phyloP scores from a whole-genome alignment of 2,329 filamentous ascomycete species.

The Aspergillus sp. region DNA sequence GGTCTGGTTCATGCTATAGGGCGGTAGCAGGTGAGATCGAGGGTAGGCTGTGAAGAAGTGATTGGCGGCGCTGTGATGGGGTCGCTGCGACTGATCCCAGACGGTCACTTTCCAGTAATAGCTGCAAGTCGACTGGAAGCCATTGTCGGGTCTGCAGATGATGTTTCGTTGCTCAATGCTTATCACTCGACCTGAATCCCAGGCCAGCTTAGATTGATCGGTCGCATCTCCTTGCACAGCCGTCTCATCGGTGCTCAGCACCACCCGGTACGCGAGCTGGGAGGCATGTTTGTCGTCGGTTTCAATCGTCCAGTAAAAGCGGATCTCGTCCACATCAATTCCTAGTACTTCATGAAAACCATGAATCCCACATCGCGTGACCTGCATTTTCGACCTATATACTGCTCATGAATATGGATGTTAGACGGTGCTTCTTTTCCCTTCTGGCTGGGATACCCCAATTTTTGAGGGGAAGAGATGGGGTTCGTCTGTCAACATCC shows the following conservation, averaged over 20 bases:
- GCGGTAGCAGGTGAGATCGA: slow-evolving; percentile 24
- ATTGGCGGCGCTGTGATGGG: slow-evolving; percentile 19
- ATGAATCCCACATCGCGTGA: slow-evolving; percentile 27
- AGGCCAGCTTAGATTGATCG: slow-evolving; percentile 1
- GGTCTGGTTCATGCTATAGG: slow-evolving; percentile 31
- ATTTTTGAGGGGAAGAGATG: too few relatives aligned
- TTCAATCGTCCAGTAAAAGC: slow-evolving; percentile 26
- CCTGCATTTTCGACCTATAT: slow-evolving; percentile 7
- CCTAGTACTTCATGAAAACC: slow-evolving; percentile 28
- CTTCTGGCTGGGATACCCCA: too few relatives aligned
- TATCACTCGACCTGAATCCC: slow-evolving; percentile 25
- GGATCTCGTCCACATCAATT: slow-evolving; percentile 24
- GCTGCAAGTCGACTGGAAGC: slow-evolving; percentile 24
- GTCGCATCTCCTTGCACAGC: neutral
- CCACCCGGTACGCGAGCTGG: slow-evolving; percentile 23
- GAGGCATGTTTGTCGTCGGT: slow-evolving; percentile 2
- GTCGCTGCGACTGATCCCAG: slow-evolving; percentile 18
- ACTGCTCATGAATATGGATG: too few relatives aligned
- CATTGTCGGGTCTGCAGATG: slow-evolving; percentile 19
- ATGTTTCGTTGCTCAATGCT: slow-evolving; percentile 27
- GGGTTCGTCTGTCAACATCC: too few relatives aligned
- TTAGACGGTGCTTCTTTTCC: too few relatives aligned
- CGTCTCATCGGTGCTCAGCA: slow-evolving; percentile 10
- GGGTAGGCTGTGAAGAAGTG: slow-evolving; percentile 28
- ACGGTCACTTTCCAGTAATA: slow-evolving; percentile 26